phyloP scores from a whole-genome alignment of 306 rosid genomes.

The Dicorynia guianensis region DNA sequence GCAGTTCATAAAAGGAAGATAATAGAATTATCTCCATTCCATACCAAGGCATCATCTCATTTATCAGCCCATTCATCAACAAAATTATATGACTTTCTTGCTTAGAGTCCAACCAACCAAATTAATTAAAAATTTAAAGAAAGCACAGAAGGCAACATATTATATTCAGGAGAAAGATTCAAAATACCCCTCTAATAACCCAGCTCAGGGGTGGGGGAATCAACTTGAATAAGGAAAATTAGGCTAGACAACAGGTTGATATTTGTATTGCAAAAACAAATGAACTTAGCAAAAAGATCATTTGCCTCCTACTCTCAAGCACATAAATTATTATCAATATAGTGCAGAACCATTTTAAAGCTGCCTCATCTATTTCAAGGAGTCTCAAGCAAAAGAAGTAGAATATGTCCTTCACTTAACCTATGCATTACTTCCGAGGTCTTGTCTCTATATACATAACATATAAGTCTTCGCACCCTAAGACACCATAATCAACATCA shows the following conservation, averaged over 20 bases:
- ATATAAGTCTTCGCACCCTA: neutral
- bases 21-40: neutral
- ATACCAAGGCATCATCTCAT: neutral
- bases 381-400: neutral
- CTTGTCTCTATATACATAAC: neutral
- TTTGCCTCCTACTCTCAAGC: neutral
- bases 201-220: neutral
- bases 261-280: neutral
- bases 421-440: neutral
- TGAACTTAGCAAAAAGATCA: neutral
- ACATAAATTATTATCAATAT: neutral
- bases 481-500: neutral
- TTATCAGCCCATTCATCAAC: neutral
- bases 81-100: constrained; percentile 1
- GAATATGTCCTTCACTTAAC: neutral
- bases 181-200: neutral
- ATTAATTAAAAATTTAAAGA: neutral
- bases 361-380: neutral
- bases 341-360: neutral
- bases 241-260: neutral
- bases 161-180: neutral
- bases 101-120: neutral
- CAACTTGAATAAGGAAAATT: neutral
- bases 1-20: neutral
- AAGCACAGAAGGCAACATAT: neutral